phyloP scores from a whole-genome alignment of 805 yeast species.

The Ogataea glucozyma region DNA sequence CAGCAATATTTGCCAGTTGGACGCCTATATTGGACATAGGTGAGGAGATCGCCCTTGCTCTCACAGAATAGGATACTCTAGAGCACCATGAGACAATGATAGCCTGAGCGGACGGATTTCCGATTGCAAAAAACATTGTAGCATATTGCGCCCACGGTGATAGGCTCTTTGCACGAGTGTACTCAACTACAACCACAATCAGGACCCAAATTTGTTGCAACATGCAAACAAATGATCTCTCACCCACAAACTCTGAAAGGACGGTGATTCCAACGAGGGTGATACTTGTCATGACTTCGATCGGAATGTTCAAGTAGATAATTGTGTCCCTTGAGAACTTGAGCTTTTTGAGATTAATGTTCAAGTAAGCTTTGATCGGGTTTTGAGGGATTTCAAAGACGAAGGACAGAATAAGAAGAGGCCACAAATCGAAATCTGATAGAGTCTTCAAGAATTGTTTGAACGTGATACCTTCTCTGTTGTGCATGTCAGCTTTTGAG shows the following conservation, averaged over 20 bases:
- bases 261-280: constrained; percentile 36
- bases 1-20: constrained; percentile 51
- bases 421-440: constrained; percentile 51
- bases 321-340: constrained; percentile 51
- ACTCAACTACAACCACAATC: constrained; percentile 16
- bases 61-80: constrained; percentile 57
- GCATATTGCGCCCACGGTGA: constrained; percentile 18
- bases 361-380: constrained; percentile 42
- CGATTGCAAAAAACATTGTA: constrained; percentile 28
- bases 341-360: constrained; percentile 44
- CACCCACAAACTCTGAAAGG: constrained; percentile 35
- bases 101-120: constrained; percentile 47
- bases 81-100: constrained; percentile 59
- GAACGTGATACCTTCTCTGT: constrained; percentile 47
- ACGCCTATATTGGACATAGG: constrained; percentile 59
- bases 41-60: constrained; percentile 58
- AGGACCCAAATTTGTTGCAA: constrained; percentile 21
- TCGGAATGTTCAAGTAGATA: constrained; percentile 50
- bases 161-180: constrained; percentile 6
- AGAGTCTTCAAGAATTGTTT: constrained; percentile 41
- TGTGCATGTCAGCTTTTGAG: constrained; percentile 55
- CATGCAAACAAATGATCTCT: constrained; percentile 18
- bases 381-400: constrained; percentile 37
- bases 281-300: constrained; percentile 36
- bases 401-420: constrained; percentile 47